phyloP scores from a whole-genome alignment of 257 asterid genomes.

The Petrea volubilis region DNA sequence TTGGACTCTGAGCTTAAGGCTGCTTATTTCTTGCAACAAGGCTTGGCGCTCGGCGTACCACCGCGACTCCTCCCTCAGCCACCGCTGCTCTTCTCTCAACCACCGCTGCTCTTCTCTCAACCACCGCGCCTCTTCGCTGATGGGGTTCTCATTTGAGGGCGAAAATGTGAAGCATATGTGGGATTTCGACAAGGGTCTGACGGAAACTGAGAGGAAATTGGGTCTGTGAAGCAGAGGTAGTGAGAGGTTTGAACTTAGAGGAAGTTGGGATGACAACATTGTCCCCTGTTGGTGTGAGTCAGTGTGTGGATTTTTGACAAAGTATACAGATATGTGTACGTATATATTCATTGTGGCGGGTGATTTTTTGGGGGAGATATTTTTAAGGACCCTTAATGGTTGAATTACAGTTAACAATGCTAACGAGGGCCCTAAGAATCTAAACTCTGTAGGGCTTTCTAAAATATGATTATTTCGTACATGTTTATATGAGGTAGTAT shows the following conservation, averaged over 20 bases:
- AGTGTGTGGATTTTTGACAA: neutral
- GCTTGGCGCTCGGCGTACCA: slow-evolving; percentile 78
- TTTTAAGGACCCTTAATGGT: slow-evolving; percentile 7
- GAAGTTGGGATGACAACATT: slow-evolving; percentile 36
- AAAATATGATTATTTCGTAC: too few relatives aligned
- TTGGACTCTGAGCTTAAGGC: slow-evolving; percentile 55
- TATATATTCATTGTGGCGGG: slow-evolving; percentile 1
- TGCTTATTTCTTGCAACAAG: slow-evolving; percentile 55
- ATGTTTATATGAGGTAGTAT: too few relatives aligned
- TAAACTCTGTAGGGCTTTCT: too few relatives aligned
- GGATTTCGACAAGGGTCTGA: slow-evolving; percentile 29
- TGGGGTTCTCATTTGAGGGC: slow-evolving; percentile 41
- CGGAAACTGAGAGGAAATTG: slow-evolving; percentile 24
- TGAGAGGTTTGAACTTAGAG: slow-evolving; percentile 30
- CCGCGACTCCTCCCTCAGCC: slow-evolving; percentile 81
- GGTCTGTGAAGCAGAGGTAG: slow-evolving; percentile 28
- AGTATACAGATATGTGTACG: neutral
- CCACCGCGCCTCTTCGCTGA: slow-evolving; percentile 79
- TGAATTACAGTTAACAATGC: neutral
- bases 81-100: slow-evolving; percentile 91
- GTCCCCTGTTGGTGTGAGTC: neutral
- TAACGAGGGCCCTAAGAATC: neutral
- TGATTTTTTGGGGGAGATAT: slow-evolving; percentile 16
- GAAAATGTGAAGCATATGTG: slow-evolving; percentile 63
- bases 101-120: slow-evolving; percentile 92